Conservation (phyloP, 176 grass and related monocot genomes). For the Oryza glumipatula region DNA sequence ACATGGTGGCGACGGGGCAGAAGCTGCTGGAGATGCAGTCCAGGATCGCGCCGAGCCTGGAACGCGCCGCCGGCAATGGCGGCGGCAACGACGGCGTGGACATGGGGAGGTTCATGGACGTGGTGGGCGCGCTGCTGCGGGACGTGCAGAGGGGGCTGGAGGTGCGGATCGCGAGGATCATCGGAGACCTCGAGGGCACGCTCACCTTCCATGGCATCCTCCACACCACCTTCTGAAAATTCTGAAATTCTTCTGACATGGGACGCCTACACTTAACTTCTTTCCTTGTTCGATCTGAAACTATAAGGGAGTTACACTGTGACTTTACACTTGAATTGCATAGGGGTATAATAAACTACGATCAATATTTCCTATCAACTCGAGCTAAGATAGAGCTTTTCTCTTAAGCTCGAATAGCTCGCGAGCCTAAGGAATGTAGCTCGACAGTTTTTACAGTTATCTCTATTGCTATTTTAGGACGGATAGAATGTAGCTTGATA, state of each 20-base stretch:
- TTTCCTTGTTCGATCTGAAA: not conserved
- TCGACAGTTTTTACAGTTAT: too few relatives aligned
- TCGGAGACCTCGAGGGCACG: constrained; percentile 81
- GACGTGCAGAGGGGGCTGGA: constrained; percentile 86
- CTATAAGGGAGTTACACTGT: not conserved
- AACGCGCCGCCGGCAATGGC: not conserved
- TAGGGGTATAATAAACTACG: not conserved
- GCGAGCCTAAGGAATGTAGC: too few relatives aligned
- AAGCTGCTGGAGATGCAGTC: constrained; percentile 81
- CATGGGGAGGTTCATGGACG: constrained; percentile 62
- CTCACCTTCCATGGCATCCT: constrained; percentile 85
- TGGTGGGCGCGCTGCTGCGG: constrained; percentile 63
- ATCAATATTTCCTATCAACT: not conserved
- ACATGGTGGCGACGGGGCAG: constrained; percentile 84
- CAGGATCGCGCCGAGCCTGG: constrained; percentile 49
- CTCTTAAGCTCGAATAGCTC: not conserved
- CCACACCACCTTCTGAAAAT: constrained; percentile 40
- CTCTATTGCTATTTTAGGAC: too few relatives aligned
- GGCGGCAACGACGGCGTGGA: constrained; percentile 49
- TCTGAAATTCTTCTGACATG: not conserved
- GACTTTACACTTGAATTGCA: not conserved
- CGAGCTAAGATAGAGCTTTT: not conserved
- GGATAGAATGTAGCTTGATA: too few relatives aligned
- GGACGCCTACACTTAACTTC: not conserved
- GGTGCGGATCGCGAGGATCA: constrained; percentile 71